Base-by-base conservation (phyloP, 2,329 filamentous ascomycete species). In the Diaporthe nobilis region DNA sequence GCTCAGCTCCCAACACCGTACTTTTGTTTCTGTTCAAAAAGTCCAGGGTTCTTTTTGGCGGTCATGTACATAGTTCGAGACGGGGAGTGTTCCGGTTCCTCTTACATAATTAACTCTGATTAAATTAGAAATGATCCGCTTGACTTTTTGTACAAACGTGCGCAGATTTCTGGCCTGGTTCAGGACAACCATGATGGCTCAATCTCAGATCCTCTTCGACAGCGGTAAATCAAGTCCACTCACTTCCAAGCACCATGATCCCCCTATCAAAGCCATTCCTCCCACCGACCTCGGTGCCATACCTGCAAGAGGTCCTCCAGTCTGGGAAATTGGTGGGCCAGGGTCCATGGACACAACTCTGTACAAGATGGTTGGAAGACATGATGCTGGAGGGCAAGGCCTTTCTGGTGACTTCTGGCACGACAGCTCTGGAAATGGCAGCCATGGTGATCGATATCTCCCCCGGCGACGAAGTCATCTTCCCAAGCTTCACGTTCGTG, bases 341-440 rank as follows among this genome's bases (percentile, higher is more conserved):
- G 49, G 49, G 49, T 3, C 49, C n/a, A 25, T 53, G 49, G 49
- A 53, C 49, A 53, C 49, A 53, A 2, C 49, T 53, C 49, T 53
- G 49, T 25, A 53, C 49, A 13, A 22, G 49, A 53, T 53, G 49
- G 49, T 2, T 53, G 10, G 49, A 53, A 53, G n/a, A 53, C n/a
- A 53, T 53, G 49, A 53, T 53, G 49, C 22, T 53, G 49, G 49
- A 53, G 49, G 49, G 49, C 49, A 53, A 53, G 49, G 49, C 49
- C 1, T 53, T 53, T 25, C 49, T 53, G 49, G 49, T 53, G 49
- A 25, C 49, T 53, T 53, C 49, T 6, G 49, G 49, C n/a, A 53
- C 49, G 9, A 25, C 49, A 53, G 49, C 49, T 25, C n/a, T 53
- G 49, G 49, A 53, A n/a, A 53, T 53, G 49, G 49, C 49, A 53